Conservation (phyloP, 148 eudicot genomes). For the Chenopodium quinoa region DNA sequence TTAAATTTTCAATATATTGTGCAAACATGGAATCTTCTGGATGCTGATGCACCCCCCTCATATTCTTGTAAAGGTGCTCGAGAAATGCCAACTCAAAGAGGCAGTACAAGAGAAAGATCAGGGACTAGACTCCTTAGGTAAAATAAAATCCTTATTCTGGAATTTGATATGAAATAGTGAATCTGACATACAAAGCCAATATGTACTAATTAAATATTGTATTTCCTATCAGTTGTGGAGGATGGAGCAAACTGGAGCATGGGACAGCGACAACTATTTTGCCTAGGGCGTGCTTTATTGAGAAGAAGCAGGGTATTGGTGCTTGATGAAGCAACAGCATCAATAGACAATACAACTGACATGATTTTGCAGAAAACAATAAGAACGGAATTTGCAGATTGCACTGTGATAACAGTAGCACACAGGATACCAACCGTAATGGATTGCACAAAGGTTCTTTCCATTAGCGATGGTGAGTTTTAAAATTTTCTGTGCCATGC, state of each 20-base stretch:
- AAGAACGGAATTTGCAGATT: constrained; percentile 44
- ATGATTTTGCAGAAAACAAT: constrained; percentile 37
- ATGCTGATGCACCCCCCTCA: background rate
- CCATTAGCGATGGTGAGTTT: constrained; percentile 40
- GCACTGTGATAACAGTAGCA: constrained; percentile 32
- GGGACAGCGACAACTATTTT: constrained; percentile 91
- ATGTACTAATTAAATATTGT: background rate
- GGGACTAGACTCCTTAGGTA: constrained; percentile 72
- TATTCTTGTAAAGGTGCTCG: constrained; percentile 50
- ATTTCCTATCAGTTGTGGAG: constrained; percentile 51
- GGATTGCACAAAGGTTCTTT: constrained; percentile 50
- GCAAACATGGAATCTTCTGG: background rate
- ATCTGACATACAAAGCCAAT: background rate
- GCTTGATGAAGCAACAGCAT: constrained; percentile 96
- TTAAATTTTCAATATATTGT: background rate
- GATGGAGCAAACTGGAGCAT: constrained; percentile 97
- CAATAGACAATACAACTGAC: constrained; percentile 86
- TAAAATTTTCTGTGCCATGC: background rate
- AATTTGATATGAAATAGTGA: background rate
- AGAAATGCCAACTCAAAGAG: constrained; percentile 81
- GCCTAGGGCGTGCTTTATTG: constrained; percentile 80
- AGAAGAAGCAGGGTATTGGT: constrained; percentile 85
- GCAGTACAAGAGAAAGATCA: constrained; percentile 65
- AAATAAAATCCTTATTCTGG: background rate
- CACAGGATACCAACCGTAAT: constrained; percentile 52